Percentiles rank a stretch among this genome's conserved stretches.
Conservation (phyloP, 805 yeast genomes). For the Saturnispora quitensis region DNA sequence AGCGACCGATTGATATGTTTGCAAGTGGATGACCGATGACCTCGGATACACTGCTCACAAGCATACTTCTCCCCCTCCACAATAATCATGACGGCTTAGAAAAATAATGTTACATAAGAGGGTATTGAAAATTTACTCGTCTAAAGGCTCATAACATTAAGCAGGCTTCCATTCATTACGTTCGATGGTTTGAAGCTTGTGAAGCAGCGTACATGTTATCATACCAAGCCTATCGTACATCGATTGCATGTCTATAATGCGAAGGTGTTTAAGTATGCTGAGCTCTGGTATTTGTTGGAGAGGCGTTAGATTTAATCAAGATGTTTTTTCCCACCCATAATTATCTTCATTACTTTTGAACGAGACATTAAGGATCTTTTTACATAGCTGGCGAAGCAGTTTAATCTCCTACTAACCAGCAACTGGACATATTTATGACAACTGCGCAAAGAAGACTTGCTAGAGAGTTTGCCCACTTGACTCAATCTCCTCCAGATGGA, state of each 20-base stretch:
- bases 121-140: not conserved
- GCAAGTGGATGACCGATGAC: constrained; percentile 86
- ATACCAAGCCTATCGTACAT: not conserved
- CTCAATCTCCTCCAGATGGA: constrained; percentile 88
- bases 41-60: constrained; percentile 81
- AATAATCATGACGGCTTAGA: constrained; percentile 46
- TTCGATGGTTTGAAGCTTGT: not conserved
- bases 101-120: not conserved
- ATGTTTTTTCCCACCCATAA: not conserved
- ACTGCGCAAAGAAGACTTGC: constrained; percentile 76
- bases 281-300: not conserved
- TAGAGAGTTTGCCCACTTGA: constrained; percentile 81
- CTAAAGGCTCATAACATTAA: not conserved
- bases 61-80: constrained; percentile 76
- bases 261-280: not conserved
- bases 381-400: too few species aligned
- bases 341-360: not conserved
- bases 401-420: too few species aligned
- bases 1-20: constrained; percentile 72
- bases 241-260: not conserved
- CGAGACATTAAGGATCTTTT: not conserved
- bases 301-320: not conserved
- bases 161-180: not conserved
- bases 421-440: constrained; percentile 4
- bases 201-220: too few species aligned